Evolutionary conservation across 768 basidiomycete genomes (phyloP).

Genomic region (Peribolospora kevripleyi): DNA sequence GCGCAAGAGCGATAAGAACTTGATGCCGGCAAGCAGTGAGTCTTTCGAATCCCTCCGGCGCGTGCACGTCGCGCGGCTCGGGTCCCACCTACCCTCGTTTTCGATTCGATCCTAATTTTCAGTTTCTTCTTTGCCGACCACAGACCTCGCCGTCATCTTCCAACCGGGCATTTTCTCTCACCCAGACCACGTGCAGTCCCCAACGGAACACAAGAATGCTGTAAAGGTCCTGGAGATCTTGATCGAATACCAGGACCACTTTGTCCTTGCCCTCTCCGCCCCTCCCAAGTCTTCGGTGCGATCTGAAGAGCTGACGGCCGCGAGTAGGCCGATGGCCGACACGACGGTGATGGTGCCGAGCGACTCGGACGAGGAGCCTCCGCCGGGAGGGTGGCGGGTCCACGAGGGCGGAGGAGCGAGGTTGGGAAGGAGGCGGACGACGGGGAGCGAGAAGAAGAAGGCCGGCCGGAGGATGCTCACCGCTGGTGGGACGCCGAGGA

Average conservation of each 20-base stretch:
- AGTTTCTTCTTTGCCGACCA: not conserved
- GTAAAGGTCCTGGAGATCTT: slow-evolving; percentile 84
- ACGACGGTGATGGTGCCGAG: no score
- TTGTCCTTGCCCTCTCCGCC: slow-evolving; percentile 47
- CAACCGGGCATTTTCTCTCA: slow-evolving; percentile 83
- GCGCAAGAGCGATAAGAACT: slow-evolving; percentile 65
- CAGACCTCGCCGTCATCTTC: slow-evolving; percentile 92
- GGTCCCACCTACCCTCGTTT: not conserved
- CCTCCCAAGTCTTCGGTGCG: no score
- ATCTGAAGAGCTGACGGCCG: no score
- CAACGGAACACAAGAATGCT: slow-evolving; percentile 60
- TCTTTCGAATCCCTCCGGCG: slow-evolving; percentile 8
- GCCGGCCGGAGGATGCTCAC: no score
- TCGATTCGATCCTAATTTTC: not conserved
- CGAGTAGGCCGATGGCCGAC: no score
- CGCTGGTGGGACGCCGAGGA: no score
- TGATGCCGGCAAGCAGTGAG: slow-evolving; percentile 86
- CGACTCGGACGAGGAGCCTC: no score
- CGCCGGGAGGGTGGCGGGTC: no score
- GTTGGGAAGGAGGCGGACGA: no score
- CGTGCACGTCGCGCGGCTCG: not conserved
- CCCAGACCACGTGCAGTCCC: slow-evolving; percentile 20
- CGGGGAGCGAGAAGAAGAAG: no score
- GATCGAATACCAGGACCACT: slow-evolving; percentile 88
- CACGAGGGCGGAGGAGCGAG: no score